A percentile compares a stretch with the other conserved stretches of the same genome.
Evolutionary conservation across 1,284 basidiomycete species (phyloP).

Genomic region (Fomitopsis pinicola): DNA sequence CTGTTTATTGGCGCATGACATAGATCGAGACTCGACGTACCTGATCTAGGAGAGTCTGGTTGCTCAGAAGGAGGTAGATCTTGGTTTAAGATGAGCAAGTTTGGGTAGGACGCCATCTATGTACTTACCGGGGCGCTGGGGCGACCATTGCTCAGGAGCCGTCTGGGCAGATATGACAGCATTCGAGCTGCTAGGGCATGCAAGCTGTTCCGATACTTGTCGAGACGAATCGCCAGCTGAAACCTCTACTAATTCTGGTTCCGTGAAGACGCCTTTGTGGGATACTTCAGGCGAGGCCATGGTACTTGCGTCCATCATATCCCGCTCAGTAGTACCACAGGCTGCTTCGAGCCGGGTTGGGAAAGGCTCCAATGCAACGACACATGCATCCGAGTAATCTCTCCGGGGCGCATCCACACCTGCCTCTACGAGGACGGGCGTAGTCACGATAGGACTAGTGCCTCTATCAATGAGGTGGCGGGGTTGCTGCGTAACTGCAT

Average conservation of each 20-base stretch:
- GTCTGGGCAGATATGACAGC: neutral
- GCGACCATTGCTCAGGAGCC: conserved; percentile 4
- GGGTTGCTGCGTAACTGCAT: neutral
- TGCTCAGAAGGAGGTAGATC: neutral
- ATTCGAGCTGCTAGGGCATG: neutral
- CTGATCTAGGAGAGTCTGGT: neutral
- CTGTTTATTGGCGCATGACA: neutral
- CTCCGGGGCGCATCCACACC: neutral
- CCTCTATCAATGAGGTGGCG: neutral
- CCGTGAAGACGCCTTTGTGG: neutral
- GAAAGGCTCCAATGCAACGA: neutral
- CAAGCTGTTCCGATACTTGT: neutral
- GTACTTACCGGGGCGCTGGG: neutral
- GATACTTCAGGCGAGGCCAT: neutral
- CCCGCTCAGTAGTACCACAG: neutral
- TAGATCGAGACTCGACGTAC: neutral
- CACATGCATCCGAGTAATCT: neutral
- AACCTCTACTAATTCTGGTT: neutral
- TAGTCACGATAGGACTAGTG: neutral
- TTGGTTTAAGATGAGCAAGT: neutral
- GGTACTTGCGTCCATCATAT: neutral
- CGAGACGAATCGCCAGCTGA: neutral
- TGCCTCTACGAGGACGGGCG: neutral
- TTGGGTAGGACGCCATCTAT: neutral
- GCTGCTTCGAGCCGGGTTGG: neutral